Conservation (phyloP, 768 basidiomycete species). For the Boletus sensibilis region DNA sequence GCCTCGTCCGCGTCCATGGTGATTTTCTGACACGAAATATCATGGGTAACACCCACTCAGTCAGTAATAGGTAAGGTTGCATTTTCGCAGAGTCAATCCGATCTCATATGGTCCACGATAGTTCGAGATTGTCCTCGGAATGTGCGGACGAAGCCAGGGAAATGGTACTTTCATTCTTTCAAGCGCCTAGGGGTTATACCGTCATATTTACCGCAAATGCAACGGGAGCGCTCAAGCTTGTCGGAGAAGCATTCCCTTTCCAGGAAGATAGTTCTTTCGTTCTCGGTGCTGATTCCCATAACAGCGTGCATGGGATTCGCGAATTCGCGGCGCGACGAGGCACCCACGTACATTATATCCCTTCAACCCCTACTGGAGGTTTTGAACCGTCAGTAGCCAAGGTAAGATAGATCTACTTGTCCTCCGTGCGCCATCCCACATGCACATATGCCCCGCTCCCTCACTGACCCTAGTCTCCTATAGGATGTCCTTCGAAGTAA, state of each 20-base stretch:
- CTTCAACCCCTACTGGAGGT: conserved; percentile 62
- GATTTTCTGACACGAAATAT: conserved; percentile 65
- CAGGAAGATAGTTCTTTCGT: conserved; percentile 55
- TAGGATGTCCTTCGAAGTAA: conserved; percentile 57
- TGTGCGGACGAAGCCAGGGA: conserved; percentile 68
- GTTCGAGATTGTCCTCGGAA: conserved; percentile 67
- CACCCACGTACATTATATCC: conserved; percentile 61
- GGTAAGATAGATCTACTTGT: conserved; percentile 39
- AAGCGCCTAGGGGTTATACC: conserved; percentile 71
- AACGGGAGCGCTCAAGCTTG: conserved; percentile 73
- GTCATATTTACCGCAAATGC: conserved; percentile 84
- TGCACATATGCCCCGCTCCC: conserved; percentile 22
- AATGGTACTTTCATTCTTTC: conserved; percentile 74
- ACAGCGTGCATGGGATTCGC: conserved; percentile 80
- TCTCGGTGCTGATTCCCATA: conserved; percentile 77
- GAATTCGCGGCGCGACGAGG: conserved; percentile 61
- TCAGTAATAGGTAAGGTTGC: conserved; percentile 63
- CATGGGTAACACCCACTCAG: conserved; percentile 83
- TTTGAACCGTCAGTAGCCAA: conserved; percentile 57
- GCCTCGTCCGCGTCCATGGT: conserved; percentile 67
- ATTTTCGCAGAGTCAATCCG: background rate
- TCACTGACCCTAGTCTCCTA: background rate
- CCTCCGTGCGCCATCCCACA: background rate
- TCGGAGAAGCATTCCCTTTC: conserved; percentile 82
- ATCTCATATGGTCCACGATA: conserved; percentile 26